phyloP scores from a whole-genome alignment of 2,329 filamentous ascomycete species.

The Venturia aucupariae region DNA sequence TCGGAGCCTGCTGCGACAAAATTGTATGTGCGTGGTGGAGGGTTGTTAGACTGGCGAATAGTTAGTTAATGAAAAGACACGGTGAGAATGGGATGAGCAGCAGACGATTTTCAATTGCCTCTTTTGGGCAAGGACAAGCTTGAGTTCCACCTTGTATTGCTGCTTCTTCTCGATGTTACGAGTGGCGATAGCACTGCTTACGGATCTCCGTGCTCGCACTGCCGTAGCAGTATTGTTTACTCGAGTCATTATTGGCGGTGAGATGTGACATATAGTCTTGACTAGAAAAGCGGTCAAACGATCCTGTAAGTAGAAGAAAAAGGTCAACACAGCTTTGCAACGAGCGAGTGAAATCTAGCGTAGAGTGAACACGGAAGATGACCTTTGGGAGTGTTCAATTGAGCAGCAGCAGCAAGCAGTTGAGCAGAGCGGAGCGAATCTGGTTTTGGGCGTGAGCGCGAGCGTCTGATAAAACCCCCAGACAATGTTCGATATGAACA shows the following conservation, averaged over 20 bases:
- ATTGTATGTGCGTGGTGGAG: slow-evolving; percentile 29
- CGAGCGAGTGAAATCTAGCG: neutral
- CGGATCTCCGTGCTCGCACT: neutral
- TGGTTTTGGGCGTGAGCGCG: neutral
- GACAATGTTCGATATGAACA: neutral
- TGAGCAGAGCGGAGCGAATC: neutral
- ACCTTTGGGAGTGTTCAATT: neutral
- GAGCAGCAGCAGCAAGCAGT: neutral
- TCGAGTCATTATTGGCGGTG: neutral
- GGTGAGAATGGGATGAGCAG: neutral
- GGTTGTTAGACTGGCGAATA: neutral
- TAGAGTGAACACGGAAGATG: neutral
- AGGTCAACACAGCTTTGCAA: neutral
- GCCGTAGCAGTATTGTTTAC: slow-evolving; percentile 1
- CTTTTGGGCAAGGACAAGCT: neutral
- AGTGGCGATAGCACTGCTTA: neutral
- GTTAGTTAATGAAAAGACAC: neutral
- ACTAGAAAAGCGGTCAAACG: neutral
- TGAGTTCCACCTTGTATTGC: slow-evolving; percentile 7
- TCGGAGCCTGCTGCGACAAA: slow-evolving; percentile 53
- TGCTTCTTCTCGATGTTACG: slow-evolving; percentile 4
- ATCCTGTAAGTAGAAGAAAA: neutral
- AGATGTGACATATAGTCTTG: neutral
- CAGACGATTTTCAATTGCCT: slow-evolving; percentile 9
- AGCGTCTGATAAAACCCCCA: neutral